phyloP scores from a whole-genome alignment of 345 rosid species.

The Geranium brycei region DNA sequence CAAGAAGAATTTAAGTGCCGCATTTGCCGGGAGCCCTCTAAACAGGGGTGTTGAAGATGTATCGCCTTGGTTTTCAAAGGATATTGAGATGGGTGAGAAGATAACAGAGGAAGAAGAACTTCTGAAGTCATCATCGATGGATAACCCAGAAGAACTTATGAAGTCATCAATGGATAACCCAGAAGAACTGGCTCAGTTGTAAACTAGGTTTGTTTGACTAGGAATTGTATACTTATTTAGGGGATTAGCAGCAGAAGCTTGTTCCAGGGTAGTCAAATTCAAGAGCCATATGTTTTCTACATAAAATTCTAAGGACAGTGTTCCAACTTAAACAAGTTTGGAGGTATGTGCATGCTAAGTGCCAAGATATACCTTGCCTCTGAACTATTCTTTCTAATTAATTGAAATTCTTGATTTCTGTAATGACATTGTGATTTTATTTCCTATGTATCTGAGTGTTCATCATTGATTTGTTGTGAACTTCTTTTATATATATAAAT shows the following conservation, averaged over 20 bases:
- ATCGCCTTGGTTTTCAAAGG: too few species aligned
- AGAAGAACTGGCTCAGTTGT: slow-evolving; percentile 40
- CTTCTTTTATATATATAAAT: background rate
- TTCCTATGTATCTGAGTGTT: background rate
- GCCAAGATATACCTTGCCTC: slow-evolving; percentile 17
- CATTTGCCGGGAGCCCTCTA: slow-evolving; percentile 17
- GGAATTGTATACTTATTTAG: slow-evolving; percentile 33
- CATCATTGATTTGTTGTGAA: slow-evolving; percentile 7
- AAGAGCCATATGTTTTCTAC: slow-evolving; percentile 25
- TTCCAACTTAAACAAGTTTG: slow-evolving; percentile 31
- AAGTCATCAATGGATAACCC: slow-evolving; percentile 32
- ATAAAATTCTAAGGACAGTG: slow-evolving; percentile 23
- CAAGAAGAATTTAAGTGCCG: slow-evolving; percentile 24
- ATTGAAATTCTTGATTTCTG: slow-evolving; percentile 19
- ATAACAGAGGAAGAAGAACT: slow-evolving; percentile 28
- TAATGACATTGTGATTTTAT: slow-evolving; percentile 3
- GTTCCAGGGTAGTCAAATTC: slow-evolving; percentile 3
- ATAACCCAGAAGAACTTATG: slow-evolving; percentile 10
- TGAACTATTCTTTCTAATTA: slow-evolving; percentile 27
- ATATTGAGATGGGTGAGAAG: slow-evolving; percentile 30
- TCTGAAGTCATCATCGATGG: slow-evolving; percentile 8
- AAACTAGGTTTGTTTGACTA: slow-evolving; percentile 35
- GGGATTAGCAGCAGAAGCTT: slow-evolving; percentile 23
- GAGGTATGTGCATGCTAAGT: slow-evolving; percentile 31
- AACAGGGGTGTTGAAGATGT: slow-evolving; percentile 15